A percentile compares a stretch with the other conserved stretches of the same genome.
Evolutionary conservation across 805 yeast genomes (phyloP).

Genomic region (Lipomyces yamanashiensis): DNA sequence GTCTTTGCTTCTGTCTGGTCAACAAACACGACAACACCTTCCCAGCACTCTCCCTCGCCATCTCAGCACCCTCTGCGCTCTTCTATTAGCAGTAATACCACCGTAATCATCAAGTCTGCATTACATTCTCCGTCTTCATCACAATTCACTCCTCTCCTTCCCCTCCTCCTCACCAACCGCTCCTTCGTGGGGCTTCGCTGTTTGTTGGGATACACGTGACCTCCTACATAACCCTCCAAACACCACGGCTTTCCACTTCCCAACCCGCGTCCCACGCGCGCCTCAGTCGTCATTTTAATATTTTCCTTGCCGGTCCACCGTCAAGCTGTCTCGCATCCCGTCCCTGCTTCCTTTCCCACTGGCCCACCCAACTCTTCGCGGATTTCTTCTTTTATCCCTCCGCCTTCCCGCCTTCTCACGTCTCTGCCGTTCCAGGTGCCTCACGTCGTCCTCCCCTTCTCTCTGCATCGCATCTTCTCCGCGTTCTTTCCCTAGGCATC

Average conservation of each 20-base stretch:
- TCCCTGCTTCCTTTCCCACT: background rate
- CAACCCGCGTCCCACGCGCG: constrained; percentile 16
- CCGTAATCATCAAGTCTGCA: too few species aligned
- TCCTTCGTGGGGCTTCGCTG: background rate
- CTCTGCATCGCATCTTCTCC: background rate
- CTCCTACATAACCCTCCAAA: background rate
- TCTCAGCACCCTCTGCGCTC: too few species aligned
- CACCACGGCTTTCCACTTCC: constrained; percentile 6
- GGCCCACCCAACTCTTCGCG: constrained; percentile 12
- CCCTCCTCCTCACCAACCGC: background rate
- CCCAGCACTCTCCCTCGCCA: too few species aligned
- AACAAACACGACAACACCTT: too few species aligned
- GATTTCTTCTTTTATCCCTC: constrained; percentile 1
- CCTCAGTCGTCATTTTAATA: background rate
- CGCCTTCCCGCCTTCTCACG: constrained; percentile 12
- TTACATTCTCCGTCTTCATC: too few species aligned
- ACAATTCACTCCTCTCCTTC: background rate
- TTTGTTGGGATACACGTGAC: constrained; percentile 15
- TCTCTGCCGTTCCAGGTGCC: constrained; percentile 2
- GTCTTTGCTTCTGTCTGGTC: too few species aligned
- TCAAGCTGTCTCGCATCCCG: background rate
- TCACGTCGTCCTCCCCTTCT: background rate
- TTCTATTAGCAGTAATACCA: too few species aligned
- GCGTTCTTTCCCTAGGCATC: constrained; percentile 5
- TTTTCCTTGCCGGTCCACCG: too few species aligned